phyloP scores from a whole-genome alignment of 1,139 yeast genomes.

The Debaryomycetaceae sp. region DNA sequence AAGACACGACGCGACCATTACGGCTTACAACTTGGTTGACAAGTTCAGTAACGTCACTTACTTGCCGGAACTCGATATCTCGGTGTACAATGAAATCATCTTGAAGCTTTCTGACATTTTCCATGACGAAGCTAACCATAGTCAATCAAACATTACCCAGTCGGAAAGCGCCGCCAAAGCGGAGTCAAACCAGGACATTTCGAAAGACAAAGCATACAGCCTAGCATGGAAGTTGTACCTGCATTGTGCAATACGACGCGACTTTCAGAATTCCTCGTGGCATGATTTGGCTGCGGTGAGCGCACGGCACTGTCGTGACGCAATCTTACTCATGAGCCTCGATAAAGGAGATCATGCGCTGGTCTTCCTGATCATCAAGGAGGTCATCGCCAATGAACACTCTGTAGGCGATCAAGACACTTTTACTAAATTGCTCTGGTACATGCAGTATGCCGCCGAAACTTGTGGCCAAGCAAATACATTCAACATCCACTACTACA shows the following conservation, averaged over 20 bases:
- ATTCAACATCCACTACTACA: slow-evolving; percentile 21
- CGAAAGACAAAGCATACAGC: slow-evolving; percentile 3
- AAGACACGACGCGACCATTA: slow-evolving; percentile 8
- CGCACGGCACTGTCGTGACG: slow-evolving; percentile 16
- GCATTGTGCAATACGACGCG: slow-evolving; percentile 27
- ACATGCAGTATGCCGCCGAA: slow-evolving; percentile 21
- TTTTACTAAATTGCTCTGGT: slow-evolving; percentile 21
- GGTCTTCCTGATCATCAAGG: slow-evolving; percentile 28
- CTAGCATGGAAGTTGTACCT: slow-evolving; percentile 25
- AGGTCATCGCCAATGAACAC: slow-evolving; percentile 23
- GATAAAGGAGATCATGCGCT: slow-evolving; percentile 27
- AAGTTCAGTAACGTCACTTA: slow-evolving; percentile 23
- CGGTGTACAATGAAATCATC: slow-evolving; percentile 23
- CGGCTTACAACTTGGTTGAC: slow-evolving; percentile 17
- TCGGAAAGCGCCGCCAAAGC: not conserved
- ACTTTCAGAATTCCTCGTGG: slow-evolving; percentile 14
- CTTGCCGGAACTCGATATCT: slow-evolving; percentile 27
- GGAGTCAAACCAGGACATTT: not conserved
- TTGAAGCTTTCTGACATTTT: too few species aligned
- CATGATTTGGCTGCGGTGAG: slow-evolving; percentile 2
- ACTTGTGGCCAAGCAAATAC: slow-evolving; percentile 11
- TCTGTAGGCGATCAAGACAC: slow-evolving; percentile 19
- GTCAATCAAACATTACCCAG: slow-evolving; percentile 8
- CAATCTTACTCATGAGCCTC: slow-evolving; percentile 20
- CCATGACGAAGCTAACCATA: slow-evolving; percentile 11